Percentiles rank a stretch among this genome's conserved stretches.
Evolutionary conservation across 2,329 filamentous ascomycete species (phyloP).

Genomic region (Penicillium nordicum): DNA sequence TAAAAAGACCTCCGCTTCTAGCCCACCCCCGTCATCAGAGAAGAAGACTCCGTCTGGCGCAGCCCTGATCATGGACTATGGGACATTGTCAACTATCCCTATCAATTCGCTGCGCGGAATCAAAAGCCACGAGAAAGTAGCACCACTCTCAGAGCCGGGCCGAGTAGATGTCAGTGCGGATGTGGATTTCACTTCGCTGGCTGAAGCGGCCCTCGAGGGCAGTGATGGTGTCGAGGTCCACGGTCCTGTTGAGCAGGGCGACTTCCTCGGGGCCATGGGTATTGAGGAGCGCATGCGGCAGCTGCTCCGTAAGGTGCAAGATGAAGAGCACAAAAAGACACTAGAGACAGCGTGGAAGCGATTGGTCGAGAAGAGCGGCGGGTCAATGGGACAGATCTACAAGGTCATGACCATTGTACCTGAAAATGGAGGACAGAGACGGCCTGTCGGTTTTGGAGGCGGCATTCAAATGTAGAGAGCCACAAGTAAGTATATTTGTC

Average conservation of each 20-base stretch:
- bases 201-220: constrained; percentile 72
- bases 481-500: constrained; percentile 12
- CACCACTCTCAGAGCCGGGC: constrained; percentile 75
- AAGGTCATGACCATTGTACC: constrained; percentile 90
- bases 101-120: constrained; percentile 90
- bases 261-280: constrained; percentile 77
- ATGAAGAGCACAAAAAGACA: constrained; percentile 55
- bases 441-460: constrained; percentile 90
- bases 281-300: constrained; percentile 72
- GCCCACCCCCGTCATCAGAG: constrained; percentile 36
- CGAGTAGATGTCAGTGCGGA: constrained; percentile 86
- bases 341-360: constrained; percentile 75
- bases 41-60: constrained; percentile 71
- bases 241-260: constrained; percentile 80
- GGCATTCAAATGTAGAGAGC: constrained; percentile 38
- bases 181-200: constrained; percentile 86
- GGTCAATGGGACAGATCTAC: constrained; percentile 92
- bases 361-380: constrained; percentile 75
- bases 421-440: constrained; percentile 67
- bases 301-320: constrained; percentile 52
- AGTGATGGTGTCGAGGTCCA: constrained; percentile 84
- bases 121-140: constrained; percentile 69
- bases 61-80: constrained; percentile 94
- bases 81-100: constrained; percentile 72
- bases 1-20: constrained; percentile 15